Conservation (phyloP, 257 asterid species). For the Solanum arcanum region DNA sequence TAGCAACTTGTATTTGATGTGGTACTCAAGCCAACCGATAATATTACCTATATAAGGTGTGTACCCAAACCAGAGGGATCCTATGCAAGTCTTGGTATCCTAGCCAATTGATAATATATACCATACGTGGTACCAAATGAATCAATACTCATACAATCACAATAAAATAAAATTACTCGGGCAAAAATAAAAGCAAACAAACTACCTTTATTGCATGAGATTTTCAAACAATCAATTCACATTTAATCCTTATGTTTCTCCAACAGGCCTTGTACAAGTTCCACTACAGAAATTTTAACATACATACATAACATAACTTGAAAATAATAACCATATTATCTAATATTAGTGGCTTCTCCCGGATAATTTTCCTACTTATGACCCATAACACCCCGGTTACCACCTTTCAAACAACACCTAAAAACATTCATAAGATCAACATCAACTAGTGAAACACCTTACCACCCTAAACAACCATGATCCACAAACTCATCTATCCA, state of each 20-base stretch:
- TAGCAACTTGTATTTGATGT: neutral
- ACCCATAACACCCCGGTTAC: neutral
- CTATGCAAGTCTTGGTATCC: neutral
- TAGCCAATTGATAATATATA: neutral
- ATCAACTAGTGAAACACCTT: neutral
- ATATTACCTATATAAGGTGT: no score
- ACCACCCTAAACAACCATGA: neutral
- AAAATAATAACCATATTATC: neutral
- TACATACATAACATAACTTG: neutral
- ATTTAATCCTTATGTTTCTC: no score
- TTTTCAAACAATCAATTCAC: neutral
- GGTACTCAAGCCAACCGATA: neutral
- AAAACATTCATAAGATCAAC: neutral
- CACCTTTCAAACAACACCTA: neutral
- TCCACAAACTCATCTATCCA: neutral
- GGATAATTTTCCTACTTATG: neutral
- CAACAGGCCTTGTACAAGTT: neutral
- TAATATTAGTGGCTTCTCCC: neutral
- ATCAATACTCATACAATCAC: neutral
- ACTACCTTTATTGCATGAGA: neutral
- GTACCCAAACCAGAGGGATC: neutral
- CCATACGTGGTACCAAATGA: neutral
- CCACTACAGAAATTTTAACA: neutral
- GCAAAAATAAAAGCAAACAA: neutral
- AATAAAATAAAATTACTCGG: no score